A percentile compares a stretch with the other conserved stretches of the same genome.
Conservation (phyloP, 495 filamentous ascomycete genomes). For the Viridothelium virens region DNA sequence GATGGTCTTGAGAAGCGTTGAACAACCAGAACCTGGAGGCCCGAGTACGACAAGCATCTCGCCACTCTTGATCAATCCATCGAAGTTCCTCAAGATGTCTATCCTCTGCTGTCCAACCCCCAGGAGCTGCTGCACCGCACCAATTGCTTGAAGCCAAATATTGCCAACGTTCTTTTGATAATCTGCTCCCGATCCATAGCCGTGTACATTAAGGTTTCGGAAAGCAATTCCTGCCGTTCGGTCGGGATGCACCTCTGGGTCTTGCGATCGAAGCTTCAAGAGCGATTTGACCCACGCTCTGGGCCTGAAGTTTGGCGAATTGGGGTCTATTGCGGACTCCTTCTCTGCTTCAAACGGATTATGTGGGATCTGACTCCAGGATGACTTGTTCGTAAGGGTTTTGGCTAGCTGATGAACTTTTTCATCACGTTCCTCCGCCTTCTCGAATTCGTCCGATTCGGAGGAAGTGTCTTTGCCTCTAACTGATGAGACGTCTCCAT, state of each 20-base stretch:
- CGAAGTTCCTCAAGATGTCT: constrained; percentile 44
- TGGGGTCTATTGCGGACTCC: constrained; percentile 51
- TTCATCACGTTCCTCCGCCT: constrained; percentile 24
- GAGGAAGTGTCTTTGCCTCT: constrained; percentile 14
- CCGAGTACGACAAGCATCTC: constrained; percentile 46
- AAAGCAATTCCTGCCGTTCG: constrained; percentile 41
- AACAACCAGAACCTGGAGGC: constrained; percentile 61
- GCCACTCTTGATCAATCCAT: constrained; percentile 23
- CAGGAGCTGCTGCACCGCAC: constrained; percentile 34
- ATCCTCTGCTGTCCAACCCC: constrained; percentile 50
- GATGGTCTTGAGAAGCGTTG: constrained; percentile 66
- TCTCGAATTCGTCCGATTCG: constrained; percentile 16
- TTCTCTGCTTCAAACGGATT: constrained; percentile 34
- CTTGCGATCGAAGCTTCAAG: constrained; percentile 33
- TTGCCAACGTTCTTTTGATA: constrained; percentile 41
- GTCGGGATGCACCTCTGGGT: constrained; percentile 25
- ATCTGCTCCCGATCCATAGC: constrained; percentile 43
- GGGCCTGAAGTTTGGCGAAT: constrained; percentile 48
- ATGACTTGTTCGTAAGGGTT: constrained; percentile 27
- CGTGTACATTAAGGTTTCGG: constrained; percentile 43
- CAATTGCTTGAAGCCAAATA: constrained; percentile 30
- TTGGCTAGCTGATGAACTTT: constrained; percentile 31
- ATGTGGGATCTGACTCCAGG: constrained; percentile 21
- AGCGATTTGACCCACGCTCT: constrained; percentile 51
- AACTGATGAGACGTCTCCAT: not conserved